These are phyloP conservation scores for Fusarium musae DNA, from an alignment of 2,329 filamentous ascomycete genomes.

Conservation along the genomic window DNA sequence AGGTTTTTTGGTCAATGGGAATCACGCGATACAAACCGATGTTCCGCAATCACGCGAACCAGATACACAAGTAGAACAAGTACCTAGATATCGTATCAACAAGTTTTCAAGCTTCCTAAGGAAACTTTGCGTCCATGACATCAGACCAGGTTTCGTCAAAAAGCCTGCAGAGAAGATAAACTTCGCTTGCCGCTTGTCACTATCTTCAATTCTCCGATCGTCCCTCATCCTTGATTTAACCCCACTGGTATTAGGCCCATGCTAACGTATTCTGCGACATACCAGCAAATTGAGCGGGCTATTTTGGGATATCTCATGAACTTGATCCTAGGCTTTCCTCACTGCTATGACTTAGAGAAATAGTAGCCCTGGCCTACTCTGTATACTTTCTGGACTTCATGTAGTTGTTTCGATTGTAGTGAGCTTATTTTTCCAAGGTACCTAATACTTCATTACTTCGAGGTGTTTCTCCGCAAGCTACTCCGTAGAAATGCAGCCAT, in stretches of 20 bases:
- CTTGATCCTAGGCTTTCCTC: background rate
- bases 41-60: conserved; percentile 13
- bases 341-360: background rate
- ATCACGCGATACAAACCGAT: conserved; percentile 35
- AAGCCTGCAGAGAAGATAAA: background rate
- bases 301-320: background rate
- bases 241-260: background rate
- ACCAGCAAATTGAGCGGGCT: background rate
- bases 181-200: background rate
- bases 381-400: background rate
- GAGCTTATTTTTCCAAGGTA: background rate
- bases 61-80: background rate
- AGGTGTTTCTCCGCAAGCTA: background rate
- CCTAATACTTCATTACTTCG: background rate
- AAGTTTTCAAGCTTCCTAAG: background rate
- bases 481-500: background rate
- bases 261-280: background rate
- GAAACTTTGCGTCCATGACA: background rate
- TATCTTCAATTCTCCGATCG: conserved; percentile 8
- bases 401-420: background rate
- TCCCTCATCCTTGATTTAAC: background rate
- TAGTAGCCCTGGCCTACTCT: background rate
- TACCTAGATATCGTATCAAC: background rate
- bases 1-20: conserved; percentile 16
- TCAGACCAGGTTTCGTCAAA: background rate